These are phyloP conservation scores for Fusarium sp. DNA, from an alignment of 2,329 filamentous ascomycete species.

Conservation along the genomic window DNA sequence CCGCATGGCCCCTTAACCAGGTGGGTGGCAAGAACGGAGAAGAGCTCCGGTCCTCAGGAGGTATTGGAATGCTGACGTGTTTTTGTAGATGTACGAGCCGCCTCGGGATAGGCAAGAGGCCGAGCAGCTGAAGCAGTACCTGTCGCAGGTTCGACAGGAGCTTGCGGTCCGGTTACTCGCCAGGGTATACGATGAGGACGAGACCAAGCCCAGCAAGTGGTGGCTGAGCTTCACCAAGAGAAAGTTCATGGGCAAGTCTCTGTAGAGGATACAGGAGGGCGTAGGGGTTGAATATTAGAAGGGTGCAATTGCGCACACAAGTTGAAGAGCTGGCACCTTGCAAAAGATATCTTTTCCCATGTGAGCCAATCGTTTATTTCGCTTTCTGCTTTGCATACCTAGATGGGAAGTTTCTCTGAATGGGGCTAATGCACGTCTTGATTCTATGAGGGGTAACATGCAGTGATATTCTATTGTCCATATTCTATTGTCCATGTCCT, in stretches of 20 bases:
- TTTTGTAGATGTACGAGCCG: conserved; percentile 82
- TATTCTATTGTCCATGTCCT: neutral
- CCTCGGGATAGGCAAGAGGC: conserved; percentile 89
- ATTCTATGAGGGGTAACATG: conserved; percentile 37
- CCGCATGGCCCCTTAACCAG: conserved; percentile 93
- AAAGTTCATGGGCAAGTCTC: conserved; percentile 98
- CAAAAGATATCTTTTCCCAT: conserved; percentile 30
- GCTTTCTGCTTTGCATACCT: neutral
- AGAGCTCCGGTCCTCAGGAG: neutral
- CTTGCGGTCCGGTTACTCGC: conserved; percentile 84
- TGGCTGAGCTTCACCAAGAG: conserved; percentile 99
- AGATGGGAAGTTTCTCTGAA: conserved; percentile 7
- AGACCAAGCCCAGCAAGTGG: conserved; percentile 84
- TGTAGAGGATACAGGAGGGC: conserved; percentile 59
- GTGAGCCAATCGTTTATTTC: conserved; percentile 7
- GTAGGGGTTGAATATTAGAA: conserved; percentile 35
- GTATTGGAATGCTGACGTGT: conserved; percentile 15
- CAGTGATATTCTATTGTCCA: conserved; percentile 18
- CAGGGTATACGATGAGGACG: conserved; percentile 84
- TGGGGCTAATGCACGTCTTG: conserved; percentile 23
- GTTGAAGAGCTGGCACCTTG: conserved; percentile 31
- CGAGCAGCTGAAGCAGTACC: conserved; percentile 88
- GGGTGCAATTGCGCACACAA: conserved; percentile 28
- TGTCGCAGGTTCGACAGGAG: conserved; percentile 94
- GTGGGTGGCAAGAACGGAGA: conserved; percentile 51